A percentile compares a stretch with the other conserved stretches of the same genome.
These are phyloP conservation scores for Calonectria pseudoreteaudii DNA, from an alignment of 2,329 filamentous ascomycete genomes.

Conservation along the genomic window DNA sequence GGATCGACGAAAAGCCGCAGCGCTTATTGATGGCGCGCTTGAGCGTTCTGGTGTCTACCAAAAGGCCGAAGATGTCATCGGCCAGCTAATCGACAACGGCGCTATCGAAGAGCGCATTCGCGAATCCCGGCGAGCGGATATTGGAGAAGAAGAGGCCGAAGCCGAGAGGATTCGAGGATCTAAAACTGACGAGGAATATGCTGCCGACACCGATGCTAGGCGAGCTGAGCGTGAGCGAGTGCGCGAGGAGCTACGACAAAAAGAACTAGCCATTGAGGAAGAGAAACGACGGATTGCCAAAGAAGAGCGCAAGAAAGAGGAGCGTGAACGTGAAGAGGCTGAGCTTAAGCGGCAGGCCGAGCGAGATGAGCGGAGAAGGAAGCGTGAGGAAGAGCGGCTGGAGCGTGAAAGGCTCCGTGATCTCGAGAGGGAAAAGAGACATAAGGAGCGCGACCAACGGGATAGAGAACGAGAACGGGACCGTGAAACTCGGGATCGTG, in stretches of 20 bases:
- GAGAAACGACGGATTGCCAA: slow-evolving; percentile 70
- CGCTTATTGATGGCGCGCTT: slow-evolving; percentile 81
- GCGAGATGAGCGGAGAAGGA: slow-evolving; percentile 60
- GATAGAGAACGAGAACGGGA: slow-evolving; percentile 50
- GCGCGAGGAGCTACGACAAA: slow-evolving; percentile 69
- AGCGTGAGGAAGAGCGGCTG: slow-evolving; percentile 66
- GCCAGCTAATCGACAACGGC: slow-evolving; percentile 74
- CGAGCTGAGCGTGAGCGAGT: slow-evolving; percentile 71
- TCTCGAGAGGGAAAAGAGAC: slow-evolving; percentile 53
- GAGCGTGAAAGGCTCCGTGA: slow-evolving; percentile 64
- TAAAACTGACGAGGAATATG: slow-evolving; percentile 82
- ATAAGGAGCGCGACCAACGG: slow-evolving; percentile 54
- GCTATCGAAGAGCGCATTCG: slow-evolving; percentile 78
- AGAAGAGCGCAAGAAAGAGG: slow-evolving; percentile 65
- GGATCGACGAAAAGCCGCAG: slow-evolving; percentile 78
- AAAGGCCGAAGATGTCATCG: slow-evolving; percentile 75
- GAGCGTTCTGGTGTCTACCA: slow-evolving; percentile 83
- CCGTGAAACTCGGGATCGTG: slow-evolving; percentile 44
- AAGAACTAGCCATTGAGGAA: slow-evolving; percentile 71
- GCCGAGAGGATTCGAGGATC: slow-evolving; percentile 73
- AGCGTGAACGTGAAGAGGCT: slow-evolving; percentile 61
- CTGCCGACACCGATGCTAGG: slow-evolving; percentile 71
- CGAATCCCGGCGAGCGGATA: slow-evolving; percentile 73
- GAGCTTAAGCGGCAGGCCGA: slow-evolving; percentile 63
- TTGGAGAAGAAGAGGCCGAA: slow-evolving; percentile 76